Evolutionary conservation across 306 rosid species (phyloP), one percentile per base, ranked within the genome.

Genomic region (Medicago lupulina): DNA sequence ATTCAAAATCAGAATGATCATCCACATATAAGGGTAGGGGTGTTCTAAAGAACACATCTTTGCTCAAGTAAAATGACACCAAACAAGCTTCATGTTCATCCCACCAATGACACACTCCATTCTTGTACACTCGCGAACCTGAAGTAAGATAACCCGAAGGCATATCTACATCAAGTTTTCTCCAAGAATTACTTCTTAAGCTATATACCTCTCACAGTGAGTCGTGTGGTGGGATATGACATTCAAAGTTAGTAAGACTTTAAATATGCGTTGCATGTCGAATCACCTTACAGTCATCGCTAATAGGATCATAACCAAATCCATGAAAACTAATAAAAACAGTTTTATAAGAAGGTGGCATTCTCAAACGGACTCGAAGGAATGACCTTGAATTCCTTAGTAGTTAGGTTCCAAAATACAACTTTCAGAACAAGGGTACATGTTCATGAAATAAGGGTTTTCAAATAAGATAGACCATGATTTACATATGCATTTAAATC

Each of bases 101-200:
- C 8, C 36, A 58, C 64, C 38, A 23, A 19, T 58, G 64, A 58
- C 64, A 58, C 7, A 58, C 64, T 21, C 15, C 64, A 58, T 58
- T 58, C 7, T 0, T 4, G 8, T 58, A 36, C 9, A 51, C 38
- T 4, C 64, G 8, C 1, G 12, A 0, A 9, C 15, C 23, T 21
- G 1, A 0, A 19, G 0, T 0, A 4, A 19, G 0, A 58, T 4
- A 58, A 11, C 36, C 16, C 1, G 2, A 9, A 23, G 38, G 36
- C 36, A 58, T 58, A 25, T 23, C 64, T 9, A 23, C 8, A 10
- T 19, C 64, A 23, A 58, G 38, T 23, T 58, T 58, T 14, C 12
- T 58, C 64, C 64, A 58, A 21, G 64, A 58, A 12, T 58, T 21
- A 19, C 16, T 58, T 58, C 15, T 58, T 9, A 21, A 14, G 8